Conservation (phyloP, 768 basidiomycete species). For the Trametes gibbosa region DNA sequence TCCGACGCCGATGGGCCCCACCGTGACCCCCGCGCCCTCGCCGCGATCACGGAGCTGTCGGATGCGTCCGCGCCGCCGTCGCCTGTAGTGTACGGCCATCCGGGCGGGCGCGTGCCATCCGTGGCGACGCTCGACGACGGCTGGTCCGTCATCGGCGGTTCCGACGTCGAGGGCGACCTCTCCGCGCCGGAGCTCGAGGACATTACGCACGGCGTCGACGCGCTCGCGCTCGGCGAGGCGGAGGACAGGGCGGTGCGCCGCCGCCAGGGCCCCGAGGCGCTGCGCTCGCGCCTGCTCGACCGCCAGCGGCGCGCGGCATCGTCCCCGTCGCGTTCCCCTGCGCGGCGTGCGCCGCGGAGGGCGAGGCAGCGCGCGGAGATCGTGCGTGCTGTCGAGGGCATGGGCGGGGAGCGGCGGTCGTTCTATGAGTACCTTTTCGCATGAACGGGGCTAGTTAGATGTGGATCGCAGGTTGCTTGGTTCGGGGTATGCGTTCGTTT, state of each 20-base stretch:
- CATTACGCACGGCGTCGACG: slow-evolving; percentile 33
- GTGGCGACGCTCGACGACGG: slow-evolving; percentile 25
- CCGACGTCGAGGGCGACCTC: slow-evolving; percentile 23
- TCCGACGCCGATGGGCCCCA: slow-evolving; percentile 22
- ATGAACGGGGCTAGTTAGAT: background rate
- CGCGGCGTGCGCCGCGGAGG: slow-evolving; percentile 33
- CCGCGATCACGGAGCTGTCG: slow-evolving; percentile 24
- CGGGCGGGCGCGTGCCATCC: slow-evolving; percentile 24
- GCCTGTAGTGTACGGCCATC: slow-evolving; percentile 31
- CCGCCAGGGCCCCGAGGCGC: slow-evolving; percentile 23
- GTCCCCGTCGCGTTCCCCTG: slow-evolving; percentile 57
- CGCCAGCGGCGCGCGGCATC: slow-evolving; percentile 40
- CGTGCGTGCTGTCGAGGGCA: background rate
- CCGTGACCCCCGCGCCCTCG: slow-evolving; percentile 9
- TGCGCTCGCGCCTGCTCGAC: slow-evolving; percentile 32
- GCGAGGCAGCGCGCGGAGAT: slow-evolving; percentile 16
- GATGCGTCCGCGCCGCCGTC: slow-evolving; percentile 25
- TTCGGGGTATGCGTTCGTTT: background rate
- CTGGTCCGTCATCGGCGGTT: slow-evolving; percentile 39
- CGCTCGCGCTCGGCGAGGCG: slow-evolving; percentile 28
- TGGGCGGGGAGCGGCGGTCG: slow-evolving; percentile 9
- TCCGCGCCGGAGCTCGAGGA: slow-evolving; percentile 16
- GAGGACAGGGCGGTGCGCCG: slow-evolving; percentile 16
- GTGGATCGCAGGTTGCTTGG: background rate
- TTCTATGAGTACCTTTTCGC: slow-evolving; percentile 30